Conservation (phyloP, 2,329 filamentous ascomycete genomes). For the Hymenoscyphus repandus region DNA sequence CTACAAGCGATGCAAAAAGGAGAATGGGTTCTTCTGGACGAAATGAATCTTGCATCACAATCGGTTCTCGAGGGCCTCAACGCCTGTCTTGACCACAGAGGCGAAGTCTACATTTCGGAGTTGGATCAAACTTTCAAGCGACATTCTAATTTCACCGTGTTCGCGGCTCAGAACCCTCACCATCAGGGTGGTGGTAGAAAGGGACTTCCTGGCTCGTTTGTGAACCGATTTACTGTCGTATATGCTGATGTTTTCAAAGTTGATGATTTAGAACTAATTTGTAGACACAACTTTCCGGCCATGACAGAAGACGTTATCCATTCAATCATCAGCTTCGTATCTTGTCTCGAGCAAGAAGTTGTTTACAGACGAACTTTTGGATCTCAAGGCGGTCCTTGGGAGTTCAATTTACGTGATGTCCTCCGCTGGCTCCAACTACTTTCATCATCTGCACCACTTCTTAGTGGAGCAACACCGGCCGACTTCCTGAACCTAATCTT, state of each 20-base stretch:
- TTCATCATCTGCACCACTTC: slow-evolving; percentile 52
- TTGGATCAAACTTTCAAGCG: slow-evolving; percentile 89
- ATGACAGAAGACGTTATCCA: slow-evolving; percentile 55
- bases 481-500: slow-evolving; percentile 82
- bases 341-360: slow-evolving; percentile 68
- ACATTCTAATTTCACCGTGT: slow-evolving; percentile 86
- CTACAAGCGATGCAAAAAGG: slow-evolving; percentile 94
- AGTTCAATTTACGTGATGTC: slow-evolving; percentile 89
- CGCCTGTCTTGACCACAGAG: slow-evolving; percentile 92
- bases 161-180: slow-evolving; percentile 96
- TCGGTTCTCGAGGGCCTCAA: slow-evolving; percentile 95
- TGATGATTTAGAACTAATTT: slow-evolving; percentile 78
- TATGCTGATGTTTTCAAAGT: slow-evolving; percentile 87
- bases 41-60: slow-evolving; percentile 98
- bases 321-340: slow-evolving; percentile 74
- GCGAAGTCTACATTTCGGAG: slow-evolving; percentile 92
- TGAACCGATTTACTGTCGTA: slow-evolving; percentile 96
- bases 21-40: slow-evolving; percentile 93
- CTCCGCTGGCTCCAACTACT: slow-evolving; percentile 79
- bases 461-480: slow-evolving; percentile 53
- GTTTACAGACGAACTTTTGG: slow-evolving; percentile 54
- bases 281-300: slow-evolving; percentile 66
- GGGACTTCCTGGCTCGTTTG: slow-evolving; percentile 89
- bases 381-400: slow-evolving; percentile 75
- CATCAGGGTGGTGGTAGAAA: slow-evolving; percentile 95